Percentiles rank a stretch among this genome's conserved stretches.
Conservation (phyloP, 2,329 filamentous ascomycete genomes). For the Venturiaceae sp. region DNA sequence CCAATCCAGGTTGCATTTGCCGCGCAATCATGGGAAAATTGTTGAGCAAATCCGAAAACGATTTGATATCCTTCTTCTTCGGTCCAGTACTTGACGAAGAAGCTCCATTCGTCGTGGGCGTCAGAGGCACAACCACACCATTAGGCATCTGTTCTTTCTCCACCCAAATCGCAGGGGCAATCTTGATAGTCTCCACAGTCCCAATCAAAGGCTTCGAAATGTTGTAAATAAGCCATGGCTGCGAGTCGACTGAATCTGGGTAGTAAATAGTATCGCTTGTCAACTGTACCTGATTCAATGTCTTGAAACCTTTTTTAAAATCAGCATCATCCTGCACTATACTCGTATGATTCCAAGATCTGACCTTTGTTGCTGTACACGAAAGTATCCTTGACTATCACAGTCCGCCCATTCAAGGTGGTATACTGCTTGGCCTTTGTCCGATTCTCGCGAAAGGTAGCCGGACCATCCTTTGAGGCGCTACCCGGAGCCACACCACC, state of each 20-base stretch:
- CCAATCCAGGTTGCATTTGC: constrained; percentile 89
- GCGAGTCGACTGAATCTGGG: constrained; percentile 75
- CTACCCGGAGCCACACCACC: constrained; percentile 36
- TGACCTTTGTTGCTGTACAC: constrained; percentile 94
- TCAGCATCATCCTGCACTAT: not conserved
- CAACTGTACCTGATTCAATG: constrained; percentile 78
- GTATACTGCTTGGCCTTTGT: constrained; percentile 91
- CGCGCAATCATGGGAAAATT: constrained; percentile 92
- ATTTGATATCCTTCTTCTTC: constrained; percentile 81
- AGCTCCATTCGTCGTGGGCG: constrained; percentile 14
- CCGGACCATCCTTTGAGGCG: constrained; percentile 40
- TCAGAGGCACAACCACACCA: constrained; percentile 8
- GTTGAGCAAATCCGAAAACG: constrained; percentile 79
- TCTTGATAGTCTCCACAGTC: constrained; percentile 65
- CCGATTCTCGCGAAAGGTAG: constrained; percentile 66
- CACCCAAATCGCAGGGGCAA: constrained; percentile 54
- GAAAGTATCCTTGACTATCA: constrained; percentile 87
- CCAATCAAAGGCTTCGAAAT: constrained; percentile 85
- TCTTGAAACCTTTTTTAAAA: constrained; percentile 65
- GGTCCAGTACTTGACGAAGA: constrained; percentile 34
- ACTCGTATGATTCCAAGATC: not conserved
- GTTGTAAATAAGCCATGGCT: constrained; percentile 95
- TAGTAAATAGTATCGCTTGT: constrained; percentile 81
- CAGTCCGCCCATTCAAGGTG: constrained; percentile 83
- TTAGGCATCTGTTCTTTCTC: constrained; percentile 14